A percentile compares a stretch with the other conserved stretches of the same genome.
Evolutionary conservation across 208 protist genomes (phyloP).

Genomic region (Perkinsela sp.): DNA sequence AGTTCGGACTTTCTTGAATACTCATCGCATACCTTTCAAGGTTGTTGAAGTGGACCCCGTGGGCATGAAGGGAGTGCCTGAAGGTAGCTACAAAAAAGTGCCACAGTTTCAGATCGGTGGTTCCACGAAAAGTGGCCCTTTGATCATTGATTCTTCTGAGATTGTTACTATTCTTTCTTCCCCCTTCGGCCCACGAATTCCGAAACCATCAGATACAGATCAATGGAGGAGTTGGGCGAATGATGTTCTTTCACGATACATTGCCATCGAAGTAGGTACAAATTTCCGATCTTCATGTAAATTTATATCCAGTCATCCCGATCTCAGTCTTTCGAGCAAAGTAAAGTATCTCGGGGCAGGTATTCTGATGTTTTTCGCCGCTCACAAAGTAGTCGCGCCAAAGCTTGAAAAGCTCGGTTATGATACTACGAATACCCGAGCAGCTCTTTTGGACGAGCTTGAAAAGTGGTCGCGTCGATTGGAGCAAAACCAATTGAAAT

Average conservation of each 20-base stretch:
- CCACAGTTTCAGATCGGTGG: slow-evolving; percentile 23
- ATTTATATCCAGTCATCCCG: slow-evolving; percentile 1
- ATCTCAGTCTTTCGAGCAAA: background rate
- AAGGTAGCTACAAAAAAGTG: slow-evolving; percentile 22
- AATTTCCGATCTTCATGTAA: slow-evolving; percentile 6
- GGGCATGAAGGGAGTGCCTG: slow-evolving; percentile 17
- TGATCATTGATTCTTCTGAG: slow-evolving; percentile 4
- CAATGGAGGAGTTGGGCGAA: slow-evolving; percentile 4
- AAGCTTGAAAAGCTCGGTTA: slow-evolving; percentile 6
- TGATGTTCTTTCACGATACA: slow-evolving; percentile 4
- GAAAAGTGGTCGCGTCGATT: slow-evolving; percentile 2
- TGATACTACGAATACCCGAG: background rate
- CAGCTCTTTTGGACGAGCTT: slow-evolving; percentile 2
- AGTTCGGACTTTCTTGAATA: slow-evolving; percentile 30
- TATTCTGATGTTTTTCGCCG: slow-evolving; percentile 3
- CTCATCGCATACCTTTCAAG: slow-evolving; percentile 23
- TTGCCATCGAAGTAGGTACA: slow-evolving; percentile 4
- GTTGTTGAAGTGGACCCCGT: slow-evolving; percentile 29
- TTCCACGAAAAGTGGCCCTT: background rate
- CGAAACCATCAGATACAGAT: background rate
- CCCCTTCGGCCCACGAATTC: background rate
- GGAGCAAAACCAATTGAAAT: too few relatives aligned
- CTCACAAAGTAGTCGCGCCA: slow-evolving; percentile 2
- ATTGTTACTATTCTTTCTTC: slow-evolving; percentile 4
- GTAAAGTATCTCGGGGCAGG: slow-evolving; percentile 4